A percentile compares a stretch with the other conserved stretches of the same genome.
phyloP scores from a whole-genome alignment of 768 basidiomycete species.

The Kwoniella dejecticola region DNA sequence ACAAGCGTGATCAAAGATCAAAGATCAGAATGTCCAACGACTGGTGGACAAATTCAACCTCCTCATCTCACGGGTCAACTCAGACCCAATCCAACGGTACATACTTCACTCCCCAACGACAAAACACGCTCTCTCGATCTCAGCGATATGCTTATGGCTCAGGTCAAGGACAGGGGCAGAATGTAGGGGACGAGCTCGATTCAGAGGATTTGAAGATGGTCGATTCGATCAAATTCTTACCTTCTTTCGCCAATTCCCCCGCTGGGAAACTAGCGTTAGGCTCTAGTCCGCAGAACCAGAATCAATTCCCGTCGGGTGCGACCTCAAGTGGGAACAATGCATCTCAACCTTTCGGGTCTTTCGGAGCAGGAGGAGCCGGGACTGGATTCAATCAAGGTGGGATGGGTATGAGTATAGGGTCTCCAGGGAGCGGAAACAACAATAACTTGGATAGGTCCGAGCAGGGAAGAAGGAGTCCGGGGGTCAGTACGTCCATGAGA shows the following conservation, averaged over 20 bases:
- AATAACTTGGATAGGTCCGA: no score
- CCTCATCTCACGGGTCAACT: neutral
- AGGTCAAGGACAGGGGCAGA: no score
- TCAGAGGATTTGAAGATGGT: constrained; percentile 45
- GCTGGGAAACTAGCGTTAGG: constrained; percentile 45
- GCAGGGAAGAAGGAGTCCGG: constrained; percentile 35
- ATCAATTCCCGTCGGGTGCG: neutral
- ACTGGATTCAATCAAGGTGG: no score
- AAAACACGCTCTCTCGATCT: neutral
- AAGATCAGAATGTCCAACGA: constrained; percentile 23
- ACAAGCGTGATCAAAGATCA: no score
- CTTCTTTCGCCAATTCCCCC: constrained; percentile 41
- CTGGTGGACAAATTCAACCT: constrained; percentile 33
- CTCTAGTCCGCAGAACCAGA: constrained; percentile 12
- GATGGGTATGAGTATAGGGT: no score
- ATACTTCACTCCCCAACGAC: neutral
- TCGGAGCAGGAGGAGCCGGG: neutral
- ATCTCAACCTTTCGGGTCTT: neutral
- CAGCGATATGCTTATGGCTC: no score
- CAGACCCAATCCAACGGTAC: constrained; percentile 5
- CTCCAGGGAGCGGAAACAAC: no score
- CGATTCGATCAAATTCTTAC: constrained; percentile 44
- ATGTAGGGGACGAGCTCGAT: constrained; percentile 40
- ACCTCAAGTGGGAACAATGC: neutral
- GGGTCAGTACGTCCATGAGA: constrained; percentile 1